Conservation (phyloP, 148 eudicot species). For the Fagopyrum esculentum region DNA sequence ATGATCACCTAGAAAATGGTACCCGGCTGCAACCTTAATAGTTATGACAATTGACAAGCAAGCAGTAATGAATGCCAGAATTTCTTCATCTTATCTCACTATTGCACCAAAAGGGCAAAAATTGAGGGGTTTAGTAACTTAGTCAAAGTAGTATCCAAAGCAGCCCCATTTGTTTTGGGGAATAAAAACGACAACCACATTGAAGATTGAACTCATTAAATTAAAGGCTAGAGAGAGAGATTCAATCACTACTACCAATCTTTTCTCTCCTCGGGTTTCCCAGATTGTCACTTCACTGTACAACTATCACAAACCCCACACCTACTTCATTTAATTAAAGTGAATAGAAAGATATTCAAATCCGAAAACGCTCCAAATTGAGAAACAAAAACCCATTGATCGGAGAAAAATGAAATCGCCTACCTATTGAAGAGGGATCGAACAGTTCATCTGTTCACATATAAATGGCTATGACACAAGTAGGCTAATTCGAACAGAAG, state of each 20-base stretch:
- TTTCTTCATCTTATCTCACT: neutral
- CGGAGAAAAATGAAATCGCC: neutral
- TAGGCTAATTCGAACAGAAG: neutral
- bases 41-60: neutral
- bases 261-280: neutral
- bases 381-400: neutral
- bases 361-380: neutral
- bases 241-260: neutral
- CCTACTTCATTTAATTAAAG: neutral
- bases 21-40: neutral
- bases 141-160: neutral
- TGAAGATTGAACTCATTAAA: neutral
- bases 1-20: neutral
- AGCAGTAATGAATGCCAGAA: neutral
- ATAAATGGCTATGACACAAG: neutral
- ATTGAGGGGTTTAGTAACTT: neutral
- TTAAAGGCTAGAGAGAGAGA: neutral
- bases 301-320: neutral
- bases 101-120: neutral
- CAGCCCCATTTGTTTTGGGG: neutral
- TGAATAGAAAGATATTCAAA: neutral
- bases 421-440: neutral
- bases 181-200: slow-evolving; percentile 8
- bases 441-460: neutral
- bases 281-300: neutral